Evolutionary conservation across 1,284 basidiomycete genomes (phyloP).

Genomic region (Ceratobasidium sp.): DNA sequence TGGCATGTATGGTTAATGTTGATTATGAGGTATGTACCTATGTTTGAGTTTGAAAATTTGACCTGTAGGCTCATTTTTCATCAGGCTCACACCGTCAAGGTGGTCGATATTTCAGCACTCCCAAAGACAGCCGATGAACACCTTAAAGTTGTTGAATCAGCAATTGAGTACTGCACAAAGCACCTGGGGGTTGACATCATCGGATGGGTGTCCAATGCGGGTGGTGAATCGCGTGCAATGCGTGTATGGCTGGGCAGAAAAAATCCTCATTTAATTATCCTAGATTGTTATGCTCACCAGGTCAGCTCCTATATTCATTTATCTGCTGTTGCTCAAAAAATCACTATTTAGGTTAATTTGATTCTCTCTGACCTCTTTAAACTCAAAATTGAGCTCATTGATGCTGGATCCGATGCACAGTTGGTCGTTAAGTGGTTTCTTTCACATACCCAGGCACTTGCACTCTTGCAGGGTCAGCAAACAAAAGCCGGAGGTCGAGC

Average conservation of each 20-base stretch:
- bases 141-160: constrained; percentile 48
- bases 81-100: constrained; percentile 51
- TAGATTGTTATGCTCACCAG: constrained; percentile 58
- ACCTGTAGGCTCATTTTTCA: not conserved
- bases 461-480: constrained; percentile 48
- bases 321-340: not conserved
- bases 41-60: not conserved
- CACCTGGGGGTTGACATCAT: constrained; percentile 48
- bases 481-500: not conserved
- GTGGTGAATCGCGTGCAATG: constrained; percentile 55
- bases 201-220: constrained; percentile 54
- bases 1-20: constrained; percentile 34
- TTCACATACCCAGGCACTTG: constrained; percentile 51
- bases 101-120: constrained; percentile 52
- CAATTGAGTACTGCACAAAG: constrained; percentile 41
- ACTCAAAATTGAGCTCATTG: constrained; percentile 30
- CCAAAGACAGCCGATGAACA: constrained; percentile 53
- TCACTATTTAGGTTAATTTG: constrained; percentile 54
- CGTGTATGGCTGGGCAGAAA: constrained; percentile 46
- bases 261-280: constrained; percentile 50
- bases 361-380: constrained; percentile 57
- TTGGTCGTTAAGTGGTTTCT: constrained; percentile 56
- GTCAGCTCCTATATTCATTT: constrained; percentile 46
- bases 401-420: not conserved
- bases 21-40: not conserved